Evolutionary conservation across 208 protist species (phyloP).

Genomic region (Acanthamoeba rhysodes): DNA sequence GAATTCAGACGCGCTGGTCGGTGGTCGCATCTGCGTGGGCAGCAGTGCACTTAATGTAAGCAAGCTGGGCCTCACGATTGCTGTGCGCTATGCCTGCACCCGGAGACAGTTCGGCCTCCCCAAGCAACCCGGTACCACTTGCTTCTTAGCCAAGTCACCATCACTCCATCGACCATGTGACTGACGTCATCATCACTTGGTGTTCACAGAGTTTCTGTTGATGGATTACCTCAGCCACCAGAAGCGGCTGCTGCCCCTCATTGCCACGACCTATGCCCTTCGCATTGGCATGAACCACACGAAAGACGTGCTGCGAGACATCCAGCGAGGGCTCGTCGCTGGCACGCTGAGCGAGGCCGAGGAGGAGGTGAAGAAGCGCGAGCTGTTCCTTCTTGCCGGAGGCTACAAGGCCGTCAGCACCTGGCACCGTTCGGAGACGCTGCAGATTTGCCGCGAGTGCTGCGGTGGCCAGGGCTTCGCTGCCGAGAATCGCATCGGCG

Average conservation of each 20-base stretch:
- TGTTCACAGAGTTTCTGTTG: slow-evolving; percentile 46
- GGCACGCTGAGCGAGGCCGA: background rate
- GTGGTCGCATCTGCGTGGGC: slow-evolving; percentile 78
- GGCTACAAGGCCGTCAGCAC: slow-evolving; percentile 69
- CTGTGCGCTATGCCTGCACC: slow-evolving; percentile 76
- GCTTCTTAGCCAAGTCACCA: no score
- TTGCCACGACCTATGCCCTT: slow-evolving; percentile 75
- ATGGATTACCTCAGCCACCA: slow-evolving; percentile 82
- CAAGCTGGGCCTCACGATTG: slow-evolving; percentile 80
- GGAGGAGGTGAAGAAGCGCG: slow-evolving; percentile 30
- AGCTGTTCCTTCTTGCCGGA: slow-evolving; percentile 53
- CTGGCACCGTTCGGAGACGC: slow-evolving; percentile 67
- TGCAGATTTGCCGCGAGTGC: slow-evolving; percentile 70
- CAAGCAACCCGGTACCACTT: slow-evolving; percentile 3
- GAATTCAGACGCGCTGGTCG: slow-evolving; percentile 75
- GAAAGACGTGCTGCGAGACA: slow-evolving; percentile 64
- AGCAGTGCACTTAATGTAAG: slow-evolving; percentile 69
- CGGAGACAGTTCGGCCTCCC: slow-evolving; percentile 79
- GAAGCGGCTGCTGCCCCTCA: slow-evolving; percentile 78
- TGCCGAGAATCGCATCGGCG: slow-evolving; percentile 68
- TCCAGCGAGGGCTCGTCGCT: background rate
- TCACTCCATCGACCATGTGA: no score
- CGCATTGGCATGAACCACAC: slow-evolving; percentile 78
- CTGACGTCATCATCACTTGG: no score
- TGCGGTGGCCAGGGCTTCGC: slow-evolving; percentile 73